Evolutionary conservation across 2,329 filamentous ascomycete genomes (phyloP).

Genomic region (Hortaea werneckii): DNA sequence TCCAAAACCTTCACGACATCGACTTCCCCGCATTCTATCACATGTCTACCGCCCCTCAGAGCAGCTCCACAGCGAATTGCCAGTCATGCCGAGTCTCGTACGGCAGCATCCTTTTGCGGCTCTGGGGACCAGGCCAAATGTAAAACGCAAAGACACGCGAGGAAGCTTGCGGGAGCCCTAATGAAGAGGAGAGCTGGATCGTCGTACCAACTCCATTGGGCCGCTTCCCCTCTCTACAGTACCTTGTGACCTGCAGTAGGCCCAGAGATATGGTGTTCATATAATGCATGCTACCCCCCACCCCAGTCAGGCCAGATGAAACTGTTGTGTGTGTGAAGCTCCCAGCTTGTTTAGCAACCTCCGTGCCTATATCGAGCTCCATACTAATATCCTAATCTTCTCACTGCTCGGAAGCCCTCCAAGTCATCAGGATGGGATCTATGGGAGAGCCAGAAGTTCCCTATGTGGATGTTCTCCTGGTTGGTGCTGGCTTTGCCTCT

Average conservation of each 20-base stretch:
- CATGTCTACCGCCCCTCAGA: too few relatives aligned
- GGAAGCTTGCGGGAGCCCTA: background rate
- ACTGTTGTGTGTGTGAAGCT: background rate
- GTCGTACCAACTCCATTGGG: background rate
- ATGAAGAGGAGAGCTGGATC: background rate
- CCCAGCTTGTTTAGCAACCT: background rate
- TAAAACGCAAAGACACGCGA: background rate
- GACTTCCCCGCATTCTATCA: background rate
- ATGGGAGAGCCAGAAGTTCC: constrained; percentile 15
- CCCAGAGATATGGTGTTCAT: background rate
- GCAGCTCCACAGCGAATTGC: background rate
- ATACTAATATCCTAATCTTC: background rate
- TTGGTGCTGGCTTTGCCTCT: constrained; percentile 10
- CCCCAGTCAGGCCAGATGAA: background rate
- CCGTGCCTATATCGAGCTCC: background rate
- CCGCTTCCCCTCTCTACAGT: background rate
- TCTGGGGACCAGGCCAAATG: background rate
- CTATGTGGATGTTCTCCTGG: constrained; percentile 11
- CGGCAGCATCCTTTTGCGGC: background rate
- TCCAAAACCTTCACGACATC: background rate
- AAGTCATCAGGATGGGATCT: constrained; percentile 14
- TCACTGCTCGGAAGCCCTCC: background rate
- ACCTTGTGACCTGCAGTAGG: background rate
- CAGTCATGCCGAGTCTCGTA: background rate
- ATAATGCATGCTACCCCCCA: background rate